These are phyloP conservation scores for Cucumis hystrix DNA, from an alignment of 306 rosid species.

Conservation along the genomic window DNA sequence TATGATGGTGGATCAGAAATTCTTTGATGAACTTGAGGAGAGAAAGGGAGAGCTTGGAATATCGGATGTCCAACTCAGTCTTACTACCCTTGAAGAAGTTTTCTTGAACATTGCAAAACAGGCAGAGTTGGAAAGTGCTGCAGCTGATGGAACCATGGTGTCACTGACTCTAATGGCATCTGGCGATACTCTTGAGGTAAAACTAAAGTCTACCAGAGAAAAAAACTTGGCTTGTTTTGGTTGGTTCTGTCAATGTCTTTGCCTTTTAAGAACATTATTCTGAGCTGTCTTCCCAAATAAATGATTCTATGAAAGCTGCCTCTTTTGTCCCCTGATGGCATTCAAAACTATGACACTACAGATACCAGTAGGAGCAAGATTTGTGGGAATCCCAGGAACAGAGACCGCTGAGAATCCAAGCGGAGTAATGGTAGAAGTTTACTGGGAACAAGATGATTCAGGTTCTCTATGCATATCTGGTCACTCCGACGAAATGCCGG, in stretches of 20 bases:
- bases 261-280: neutral
- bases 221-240: no score
- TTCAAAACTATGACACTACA: constrained; percentile 16
- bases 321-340: neutral
- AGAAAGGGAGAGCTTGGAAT: constrained; percentile 58
- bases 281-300: neutral
- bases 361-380: constrained; percentile 67
- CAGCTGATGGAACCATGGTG: constrained; percentile 50
- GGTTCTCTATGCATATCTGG: constrained; percentile 61
- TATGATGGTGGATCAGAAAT: constrained; percentile 31
- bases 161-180: constrained; percentile 44
- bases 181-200: constrained; percentile 41
- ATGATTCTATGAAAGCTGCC: neutral
- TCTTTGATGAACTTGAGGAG: constrained; percentile 60
- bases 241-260: neutral
- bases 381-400: constrained; percentile 72
- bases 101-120: constrained; percentile 73
- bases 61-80: constrained; percentile 68
- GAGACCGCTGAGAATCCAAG: constrained; percentile 43
- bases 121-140: constrained; percentile 78
- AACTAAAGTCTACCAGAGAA: no score
- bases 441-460: constrained; percentile 76
- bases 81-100: constrained; percentile 82
- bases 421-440: constrained; percentile 70
- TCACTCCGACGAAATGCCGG: constrained; percentile 40